Conservation (phyloP, 2,329 filamentous ascomycete genomes). For the Teratosphaeria viscida region DNA sequence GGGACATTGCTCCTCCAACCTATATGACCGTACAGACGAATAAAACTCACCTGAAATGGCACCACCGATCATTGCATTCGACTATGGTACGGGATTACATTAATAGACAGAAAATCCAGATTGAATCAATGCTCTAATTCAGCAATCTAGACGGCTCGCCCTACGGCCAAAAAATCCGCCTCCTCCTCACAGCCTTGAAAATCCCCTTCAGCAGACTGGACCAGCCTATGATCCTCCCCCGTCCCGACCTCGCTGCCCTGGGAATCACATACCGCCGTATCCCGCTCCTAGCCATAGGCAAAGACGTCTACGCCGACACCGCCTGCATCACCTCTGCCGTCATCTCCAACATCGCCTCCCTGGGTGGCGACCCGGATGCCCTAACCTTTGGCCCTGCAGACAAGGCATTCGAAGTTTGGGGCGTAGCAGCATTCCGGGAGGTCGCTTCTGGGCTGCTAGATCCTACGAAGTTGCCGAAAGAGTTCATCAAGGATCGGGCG, state of each 20-base stretch:
- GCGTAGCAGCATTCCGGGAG: conserved; percentile 14
- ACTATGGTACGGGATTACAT: conserved; percentile 13
- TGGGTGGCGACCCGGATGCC: neutral
- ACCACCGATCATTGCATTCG: conserved; percentile 18
- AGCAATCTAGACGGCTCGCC: conserved; percentile 20
- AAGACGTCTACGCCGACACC: conserved; percentile 23
- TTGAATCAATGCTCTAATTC: neutral
- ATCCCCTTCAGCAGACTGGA: conserved; percentile 16
- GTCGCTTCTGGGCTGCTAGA: conserved; percentile 15
- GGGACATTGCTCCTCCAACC: too few relatives aligned
- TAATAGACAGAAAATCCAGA: neutral
- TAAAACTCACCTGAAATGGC: conserved; percentile 1
- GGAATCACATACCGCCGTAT: conserved; percentile 25
- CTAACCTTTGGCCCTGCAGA: conserved; percentile 13
- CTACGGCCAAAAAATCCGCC: conserved; percentile 20
- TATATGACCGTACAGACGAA: too few relatives aligned
- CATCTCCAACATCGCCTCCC: conserved; percentile 10
- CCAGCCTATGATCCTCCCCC: conserved; percentile 18
- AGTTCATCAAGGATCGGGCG: conserved; percentile 18
- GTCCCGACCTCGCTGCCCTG: conserved; percentile 18
- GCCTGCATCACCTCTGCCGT: neutral
- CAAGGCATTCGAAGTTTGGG: conserved; percentile 20
- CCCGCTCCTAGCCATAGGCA: conserved; percentile 21
- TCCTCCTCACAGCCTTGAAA: conserved; percentile 14
- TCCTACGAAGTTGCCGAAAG: conserved; percentile 9